Evolutionary conservation across 2,329 filamentous ascomycete species (phyloP), one percentile per base, ranked within the genome.

Genomic region (Nothophaeocryptopus gaeumannii): DNA sequence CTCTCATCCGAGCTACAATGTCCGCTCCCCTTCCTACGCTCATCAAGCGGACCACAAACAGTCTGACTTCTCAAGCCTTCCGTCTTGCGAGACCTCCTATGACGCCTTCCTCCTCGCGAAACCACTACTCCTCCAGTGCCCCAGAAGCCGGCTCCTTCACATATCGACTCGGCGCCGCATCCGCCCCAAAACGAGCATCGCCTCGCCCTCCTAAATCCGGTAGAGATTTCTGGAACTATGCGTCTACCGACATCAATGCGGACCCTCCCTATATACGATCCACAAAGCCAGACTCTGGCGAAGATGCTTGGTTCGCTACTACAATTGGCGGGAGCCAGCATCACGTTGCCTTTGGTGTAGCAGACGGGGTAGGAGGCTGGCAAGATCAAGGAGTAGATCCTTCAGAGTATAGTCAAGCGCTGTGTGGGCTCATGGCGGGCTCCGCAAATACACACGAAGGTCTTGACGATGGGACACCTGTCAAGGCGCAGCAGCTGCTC

Each of bases 331-430:
- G 87, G 44, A 81, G 83, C 56, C 80, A 79, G 1, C 78, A 83
- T 33, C 78, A 83, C 35, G 80, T 96, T 9, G 89, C 91, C 0
- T 85, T 99, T 60, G 93, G 89, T 13, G 82, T 99, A 16, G 90
- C 91, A 45, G 93, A 99, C 67, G 93, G 93, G 9, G 93, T 99
- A 0, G 93, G 93, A 40, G 93, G 93, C 32, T 99, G 93, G 91
- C 83, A 86, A 56, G 88, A 96, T 61, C 92, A 87, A 34, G 90
- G 90, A 38, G 85, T 99, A 45, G 91, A 99, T 65, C 91, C 93
- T 8, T 90, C 90, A 26, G 89, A 96, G 71, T 97, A 97, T 71
- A 93, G 92, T 3, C 92, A 97, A 68, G 88, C 87, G 35, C 77
- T 99, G 53, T 97, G 93, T 76, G 85, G 89, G 62, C 88, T 95